Evolutionary conservation across 2,329 filamentous ascomycete species (phyloP), one percentile per base, ranked within the genome.

Genomic region (Paecilomyces sp.): DNA sequence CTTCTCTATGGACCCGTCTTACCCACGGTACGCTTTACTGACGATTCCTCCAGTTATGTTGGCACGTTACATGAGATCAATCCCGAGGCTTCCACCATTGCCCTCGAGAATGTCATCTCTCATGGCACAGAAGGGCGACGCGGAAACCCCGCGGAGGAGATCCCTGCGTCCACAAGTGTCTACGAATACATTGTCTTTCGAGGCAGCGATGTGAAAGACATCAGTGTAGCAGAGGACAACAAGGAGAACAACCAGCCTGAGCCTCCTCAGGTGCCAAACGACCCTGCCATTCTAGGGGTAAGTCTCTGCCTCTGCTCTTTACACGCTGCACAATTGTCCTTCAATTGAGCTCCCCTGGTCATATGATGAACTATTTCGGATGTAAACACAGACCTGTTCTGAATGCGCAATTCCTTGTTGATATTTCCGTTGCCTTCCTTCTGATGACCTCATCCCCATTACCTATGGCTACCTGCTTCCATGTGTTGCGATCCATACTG

Each of bases 371-470:
- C 80, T 80, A 96, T 90, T 88, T 84, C 92, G 92, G 92, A 96
- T 96, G 91, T 94, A 91, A 96, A 95, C 78, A 80, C 79, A 83
- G 82, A 85, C 83, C 81, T 85, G 85, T 83, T 86, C 88, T 88
- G 89, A 88, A 88, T 89, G 91, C 91, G 92, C 92, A 96, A 82
- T 88, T 81, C 84, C 84, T 81, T 96, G 92, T 96, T 88, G 92
- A 96, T 79, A 86, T 88, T 89, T 96, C 92, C 92, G 92, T 96
- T 97, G 92, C 92, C 92, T 97, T 97, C 92, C 92, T 97, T 96
- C 92, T 97, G 92, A 96, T 57, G 67, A 74, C 67, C 68, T 67
- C 58, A 58, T 63, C 55, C 65, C 54, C 55, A 13, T 57, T 24
- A 33, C 57, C 33, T 47, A 60, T 58, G 24, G 54, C 57, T 28